Base-by-base conservation (phyloP, 345 rosid genomes). In the Brassica cretica region DNA sequence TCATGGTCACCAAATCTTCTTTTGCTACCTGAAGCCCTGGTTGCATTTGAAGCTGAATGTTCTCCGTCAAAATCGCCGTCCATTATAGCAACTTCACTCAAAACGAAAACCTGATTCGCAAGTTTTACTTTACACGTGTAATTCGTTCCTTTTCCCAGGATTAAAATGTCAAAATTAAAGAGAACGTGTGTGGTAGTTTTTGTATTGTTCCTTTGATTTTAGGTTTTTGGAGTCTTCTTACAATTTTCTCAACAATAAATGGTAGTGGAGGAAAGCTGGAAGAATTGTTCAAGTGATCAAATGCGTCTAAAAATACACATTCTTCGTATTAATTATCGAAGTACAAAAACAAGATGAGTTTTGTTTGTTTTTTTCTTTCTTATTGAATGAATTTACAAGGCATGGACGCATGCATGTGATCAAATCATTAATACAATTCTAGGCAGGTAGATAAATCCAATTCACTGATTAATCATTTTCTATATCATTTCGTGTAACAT, bases 11-110 rank as follows among this genome's bases (percentile, higher is more conserved):
- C 59, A 70, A 89, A 95, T 75, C 87, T 85, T 86, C 97, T 89
- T 88, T 90, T 95, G 71, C 7, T 81, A 68, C 92, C 97, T 84
- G 97, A 78, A 78, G 80, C 84, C 62, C 81, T 78, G 15, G 79
- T 21, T 35, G 75, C 83, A 66, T 87, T 84, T 56, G 72, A 70
- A 41, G 86, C 91, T 2, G 90, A 64, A 77, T 84, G 85, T 75
- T 93, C 98, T 14, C 93, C 94, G 4, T 92, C 97, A 64, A 94
- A 92, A 82, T 89, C 95, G 77, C 92, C 98, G 19, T 75, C 83
- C 83, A 80, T 80, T 29, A 65, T 11, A 64, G 68, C 11, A 73
- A 73, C 2, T 61, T 24, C 19, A 18, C 5, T 6, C 21, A 76
- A 76, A 49, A 24, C 29, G 25, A 18, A 51, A 75, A 29, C 15